Evolutionary conservation across 768 basidiomycete genomes (phyloP).

Genomic region (Russula virescens): DNA sequence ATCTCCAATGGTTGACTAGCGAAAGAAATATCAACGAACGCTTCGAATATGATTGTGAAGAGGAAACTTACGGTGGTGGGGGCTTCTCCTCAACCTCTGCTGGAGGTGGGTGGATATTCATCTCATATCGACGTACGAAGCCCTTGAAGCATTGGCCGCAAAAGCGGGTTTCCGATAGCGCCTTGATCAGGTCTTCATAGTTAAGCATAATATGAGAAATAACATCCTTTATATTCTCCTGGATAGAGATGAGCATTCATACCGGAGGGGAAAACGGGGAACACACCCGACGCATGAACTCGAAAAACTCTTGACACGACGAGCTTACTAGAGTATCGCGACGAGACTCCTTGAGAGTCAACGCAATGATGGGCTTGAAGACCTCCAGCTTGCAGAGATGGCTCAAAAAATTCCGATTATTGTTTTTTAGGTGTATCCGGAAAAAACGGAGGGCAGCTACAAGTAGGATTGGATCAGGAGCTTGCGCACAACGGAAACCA

Average conservation of each 20-base stretch:
- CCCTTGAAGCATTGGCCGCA: constrained; percentile 62
- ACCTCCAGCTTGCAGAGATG: constrained; percentile 84
- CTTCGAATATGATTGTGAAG: background rate
- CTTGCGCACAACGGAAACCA: constrained; percentile 19
- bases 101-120: constrained; percentile 77
- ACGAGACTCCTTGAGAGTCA: constrained; percentile 75
- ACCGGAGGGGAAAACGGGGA: background rate
- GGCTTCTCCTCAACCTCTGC: constrained; percentile 46
- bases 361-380: constrained; percentile 73
- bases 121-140: constrained; percentile 81
- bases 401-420: constrained; percentile 66
- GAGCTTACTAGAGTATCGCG: constrained; percentile 92
- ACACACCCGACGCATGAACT: constrained; percentile 78
- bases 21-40: background rate
- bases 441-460: constrained; percentile 91
- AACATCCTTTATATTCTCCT: constrained; percentile 87
- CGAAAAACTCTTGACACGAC: constrained; percentile 94
- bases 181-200: constrained; percentile 60
- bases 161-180: constrained; percentile 53
- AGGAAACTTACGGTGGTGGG: constrained; percentile 32
- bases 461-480: constrained; percentile 1
- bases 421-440: constrained; percentile 74
- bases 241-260: constrained; percentile 16
- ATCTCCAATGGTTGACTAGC: constrained; percentile 28
- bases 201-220: constrained; percentile 79